Percentiles rank a stretch among this genome's conserved stretches.
These are phyloP conservation scores for Hansenula lynferdii DNA, from an alignment of 1,139 yeast genomes.

Conservation along the genomic window DNA sequence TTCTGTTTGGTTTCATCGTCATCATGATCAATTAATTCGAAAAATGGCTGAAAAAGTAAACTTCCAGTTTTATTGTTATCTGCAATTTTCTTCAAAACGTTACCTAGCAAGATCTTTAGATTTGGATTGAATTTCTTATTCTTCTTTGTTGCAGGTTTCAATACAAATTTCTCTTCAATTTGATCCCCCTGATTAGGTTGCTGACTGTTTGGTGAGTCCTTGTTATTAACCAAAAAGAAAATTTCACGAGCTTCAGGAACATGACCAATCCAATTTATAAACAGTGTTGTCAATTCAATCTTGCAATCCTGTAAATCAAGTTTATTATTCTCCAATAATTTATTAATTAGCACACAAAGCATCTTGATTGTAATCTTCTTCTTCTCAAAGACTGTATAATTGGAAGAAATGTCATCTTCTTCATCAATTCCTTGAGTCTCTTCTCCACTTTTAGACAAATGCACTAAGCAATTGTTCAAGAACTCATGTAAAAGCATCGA, in stretches of 20 bases:
- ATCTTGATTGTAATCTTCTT: conserved; percentile 39
- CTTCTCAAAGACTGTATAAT: conserved; percentile 28
- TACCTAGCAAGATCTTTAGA: conserved; percentile 16
- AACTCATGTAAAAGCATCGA: conserved; percentile 70
- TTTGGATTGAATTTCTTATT: conserved; percentile 16
- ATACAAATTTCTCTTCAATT: not conserved
- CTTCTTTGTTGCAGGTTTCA: not conserved
- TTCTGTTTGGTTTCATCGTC: not conserved
- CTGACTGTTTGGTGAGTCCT: not conserved
- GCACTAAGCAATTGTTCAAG: conserved; percentile 48
- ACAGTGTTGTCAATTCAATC: conserved; percentile 51
- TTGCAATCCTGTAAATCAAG: conserved; percentile 46
- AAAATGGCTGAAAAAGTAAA: conserved; percentile 20
- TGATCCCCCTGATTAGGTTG: not conserved
- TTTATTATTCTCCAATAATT: conserved; percentile 39
- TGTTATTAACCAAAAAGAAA: conserved; percentile 27
- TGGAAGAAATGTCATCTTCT: conserved; percentile 26
- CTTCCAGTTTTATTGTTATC: conserved; percentile 13
- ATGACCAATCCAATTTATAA: conserved; percentile 59
- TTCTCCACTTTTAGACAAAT: conserved; percentile 36
- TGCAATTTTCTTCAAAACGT: conserved; percentile 20
- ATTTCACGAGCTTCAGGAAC: conserved; percentile 38
- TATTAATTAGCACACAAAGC: conserved; percentile 57
- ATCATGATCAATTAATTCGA: conserved; percentile 19
- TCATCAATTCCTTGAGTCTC: conserved; percentile 7